Evolutionary conservation across 2,329 filamentous ascomycete species (phyloP).

Genomic region (Coniochaeta pulveracea): DNA sequence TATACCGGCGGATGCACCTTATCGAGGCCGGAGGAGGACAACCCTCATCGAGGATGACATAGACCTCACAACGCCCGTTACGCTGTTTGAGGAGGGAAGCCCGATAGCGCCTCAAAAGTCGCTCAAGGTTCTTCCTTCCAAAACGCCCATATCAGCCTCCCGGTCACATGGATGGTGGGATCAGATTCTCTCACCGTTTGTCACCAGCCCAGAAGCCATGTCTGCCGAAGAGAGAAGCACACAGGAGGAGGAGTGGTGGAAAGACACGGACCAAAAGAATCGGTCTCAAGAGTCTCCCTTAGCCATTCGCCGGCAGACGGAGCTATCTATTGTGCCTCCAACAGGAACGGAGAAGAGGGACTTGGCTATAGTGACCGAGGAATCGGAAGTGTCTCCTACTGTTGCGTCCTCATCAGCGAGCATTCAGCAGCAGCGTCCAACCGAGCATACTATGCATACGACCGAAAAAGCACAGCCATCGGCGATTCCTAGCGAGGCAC

Average conservation of each 20-base stretch:
- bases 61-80: conserved; percentile 43
- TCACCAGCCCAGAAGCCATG: conserved; percentile 29
- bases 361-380: conserved; percentile 3
- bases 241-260: conserved; percentile 27
- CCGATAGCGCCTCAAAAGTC: conserved; percentile 26
- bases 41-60: conserved; percentile 34
- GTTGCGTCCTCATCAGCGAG: conserved; percentile 6
- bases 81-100: conserved; percentile 57
- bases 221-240: conserved; percentile 21
- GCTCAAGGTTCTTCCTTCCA: conserved; percentile 24
- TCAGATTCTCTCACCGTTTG: conserved; percentile 60
- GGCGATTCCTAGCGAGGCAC: conserved; percentile 24
- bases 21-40: conserved; percentile 8
- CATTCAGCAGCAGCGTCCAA: neutral
- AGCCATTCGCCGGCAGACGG: conserved; percentile 6
- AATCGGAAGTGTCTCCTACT: conserved; percentile 8
- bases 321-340: conserved; percentile 2
- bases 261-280: conserved; percentile 9
- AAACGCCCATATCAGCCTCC: conserved; percentile 24
- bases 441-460: no score
- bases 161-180: conserved; percentile 69
- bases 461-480: no score
- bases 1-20: conserved; percentile 27
- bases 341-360: conserved; percentile 12
- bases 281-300: neutral